Conservation (phyloP, 306 rosid species). For the Comarum palustre region DNA sequence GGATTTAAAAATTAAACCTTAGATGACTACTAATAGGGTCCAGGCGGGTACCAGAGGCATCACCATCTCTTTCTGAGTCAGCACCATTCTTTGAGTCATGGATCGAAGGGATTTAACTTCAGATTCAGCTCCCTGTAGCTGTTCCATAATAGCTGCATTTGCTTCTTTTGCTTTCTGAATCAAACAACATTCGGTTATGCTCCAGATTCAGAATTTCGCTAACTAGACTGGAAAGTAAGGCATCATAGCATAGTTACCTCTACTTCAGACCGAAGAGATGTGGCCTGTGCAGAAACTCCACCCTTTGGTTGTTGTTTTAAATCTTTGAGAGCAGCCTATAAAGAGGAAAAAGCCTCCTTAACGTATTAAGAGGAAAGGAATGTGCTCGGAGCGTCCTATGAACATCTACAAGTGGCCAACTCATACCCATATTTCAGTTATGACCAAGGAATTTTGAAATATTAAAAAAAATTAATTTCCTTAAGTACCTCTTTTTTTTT, state of each 20-base stretch:
- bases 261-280: conserved; percentile 56
- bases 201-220: neutral
- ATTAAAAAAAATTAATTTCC: conserved; percentile 19
- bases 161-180: conserved; percentile 73
- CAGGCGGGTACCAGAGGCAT: conserved; percentile 23
- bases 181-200: conserved; percentile 20
- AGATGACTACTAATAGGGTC: conserved; percentile 21
- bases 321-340: conserved; percentile 83
- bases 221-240: neutral
- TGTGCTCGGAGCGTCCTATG: neutral
- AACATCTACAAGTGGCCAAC: neutral
- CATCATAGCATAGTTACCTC: conserved; percentile 38
- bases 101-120: conserved; percentile 83
- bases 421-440: neutral
- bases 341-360: conserved; percentile 25
- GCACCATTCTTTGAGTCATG: conserved; percentile 95
- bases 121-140: conserved; percentile 69
- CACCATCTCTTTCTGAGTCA: conserved; percentile 97
- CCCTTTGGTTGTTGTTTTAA: conserved; percentile 60
- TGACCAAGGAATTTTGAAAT: conserved; percentile 20
- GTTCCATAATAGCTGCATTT: conserved; percentile 46
- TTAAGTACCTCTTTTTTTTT: conserved; percentile 83
- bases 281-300: conserved; percentile 60
- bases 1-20: conserved; percentile 26
- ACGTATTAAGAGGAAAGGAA: neutral